Conservation (phyloP, 169 alveolate genomes). For the Eimeria tenella region DNA sequence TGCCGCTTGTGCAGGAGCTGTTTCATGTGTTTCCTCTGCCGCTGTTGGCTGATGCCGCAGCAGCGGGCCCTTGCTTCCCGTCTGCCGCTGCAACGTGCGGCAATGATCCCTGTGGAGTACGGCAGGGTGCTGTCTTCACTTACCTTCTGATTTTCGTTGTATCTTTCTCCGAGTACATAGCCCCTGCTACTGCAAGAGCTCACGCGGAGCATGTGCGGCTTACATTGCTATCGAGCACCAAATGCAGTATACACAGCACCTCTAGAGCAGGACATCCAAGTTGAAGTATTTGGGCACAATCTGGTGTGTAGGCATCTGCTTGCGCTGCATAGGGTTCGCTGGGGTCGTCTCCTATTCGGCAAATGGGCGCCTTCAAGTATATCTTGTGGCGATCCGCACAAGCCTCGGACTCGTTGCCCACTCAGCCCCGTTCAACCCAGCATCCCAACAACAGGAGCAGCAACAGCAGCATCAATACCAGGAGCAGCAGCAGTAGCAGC, state of each 20-base stretch:
- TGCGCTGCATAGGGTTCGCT: constrained; percentile 48
- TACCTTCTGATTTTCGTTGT: too few relatives aligned
- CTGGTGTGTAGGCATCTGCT: background rate
- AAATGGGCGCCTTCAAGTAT: background rate
- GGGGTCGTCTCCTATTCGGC: constrained; percentile 28
- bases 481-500: background rate
- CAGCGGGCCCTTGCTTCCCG: background rate
- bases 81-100: background rate
- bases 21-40: background rate
- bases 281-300: too few relatives aligned
- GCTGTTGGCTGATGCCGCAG: background rate
- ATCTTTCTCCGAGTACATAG: too few relatives aligned
- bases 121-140: background rate
- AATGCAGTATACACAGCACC: too few relatives aligned
- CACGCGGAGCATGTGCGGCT: too few relatives aligned
- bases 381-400: constrained; percentile 3
- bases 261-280: too few relatives aligned
- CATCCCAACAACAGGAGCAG: background rate
- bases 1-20: background rate
- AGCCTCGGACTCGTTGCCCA: background rate
- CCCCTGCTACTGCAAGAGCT: too few relatives aligned
- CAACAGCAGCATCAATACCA: background rate
- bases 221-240: too few relatives aligned
- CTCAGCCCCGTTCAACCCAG: background rate
- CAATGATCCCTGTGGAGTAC: too few relatives aligned